Evolutionary conservation across 805 yeast genomes (phyloP).

Genomic region (Metahyphopichia silvanorum): DNA sequence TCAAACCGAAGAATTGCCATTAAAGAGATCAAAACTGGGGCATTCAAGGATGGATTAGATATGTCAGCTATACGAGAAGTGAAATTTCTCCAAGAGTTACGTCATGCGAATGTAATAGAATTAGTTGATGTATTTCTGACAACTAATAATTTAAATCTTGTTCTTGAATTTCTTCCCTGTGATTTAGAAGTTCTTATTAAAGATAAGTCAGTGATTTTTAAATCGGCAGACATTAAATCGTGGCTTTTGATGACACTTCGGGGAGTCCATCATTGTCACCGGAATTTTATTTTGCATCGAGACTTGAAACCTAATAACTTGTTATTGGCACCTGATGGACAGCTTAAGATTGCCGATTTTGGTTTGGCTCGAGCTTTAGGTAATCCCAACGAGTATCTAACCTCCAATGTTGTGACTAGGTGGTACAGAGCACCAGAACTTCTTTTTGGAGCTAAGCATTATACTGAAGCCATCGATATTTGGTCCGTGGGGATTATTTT

Average conservation of each 20-base stretch:
- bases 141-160: slow-evolving; percentile 67
- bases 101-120: slow-evolving; percentile 73
- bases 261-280: slow-evolving; percentile 93
- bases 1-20: slow-evolving; percentile 70
- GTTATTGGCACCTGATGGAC: slow-evolving; percentile 81
- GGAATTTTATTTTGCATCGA: slow-evolving; percentile 86
- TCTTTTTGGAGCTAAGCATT: slow-evolving; percentile 43
- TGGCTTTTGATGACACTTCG: slow-evolving; percentile 94
- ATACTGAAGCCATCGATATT: slow-evolving; percentile 42
- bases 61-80: slow-evolving; percentile 97
- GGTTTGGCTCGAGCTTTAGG: slow-evolving; percentile 89
- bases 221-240: slow-evolving; percentile 83
- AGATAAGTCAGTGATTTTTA: slow-evolving; percentile 71
- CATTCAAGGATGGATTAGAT: slow-evolving; percentile 93
- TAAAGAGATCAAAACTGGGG: slow-evolving; percentile 91
- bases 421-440: slow-evolving; percentile 90
- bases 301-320: slow-evolving; percentile 93
- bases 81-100: slow-evolving; percentile 79
- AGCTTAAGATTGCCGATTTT: slow-evolving; percentile 93
- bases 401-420: slow-evolving; percentile 93
- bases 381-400: slow-evolving; percentile 65
- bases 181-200: slow-evolving; percentile 89
- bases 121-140: slow-evolving; percentile 82
- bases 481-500: slow-evolving; percentile 62
- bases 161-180: slow-evolving; percentile 83